A percentile compares a stretch with the other conserved stretches of the same genome.
phyloP scores from a whole-genome alignment of 345 rosid species.

The Euclidium syriacum region DNA sequence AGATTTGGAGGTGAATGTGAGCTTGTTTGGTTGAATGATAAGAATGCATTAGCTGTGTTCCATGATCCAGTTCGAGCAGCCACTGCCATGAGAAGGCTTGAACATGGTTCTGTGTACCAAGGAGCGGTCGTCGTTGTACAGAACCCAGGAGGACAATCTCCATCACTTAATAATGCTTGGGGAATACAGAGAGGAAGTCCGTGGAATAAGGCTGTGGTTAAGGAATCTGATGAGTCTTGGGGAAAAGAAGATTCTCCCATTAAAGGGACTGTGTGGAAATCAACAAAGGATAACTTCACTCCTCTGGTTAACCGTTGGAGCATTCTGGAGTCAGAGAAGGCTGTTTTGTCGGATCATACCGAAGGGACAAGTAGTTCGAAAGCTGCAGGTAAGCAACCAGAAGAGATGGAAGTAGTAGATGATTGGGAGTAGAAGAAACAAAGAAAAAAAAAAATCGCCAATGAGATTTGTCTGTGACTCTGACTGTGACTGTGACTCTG shows the following conservation, averaged over 20 bases:
- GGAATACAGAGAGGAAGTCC: constrained; percentile 53
- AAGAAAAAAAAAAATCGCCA: background rate
- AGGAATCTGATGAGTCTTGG: constrained; percentile 48
- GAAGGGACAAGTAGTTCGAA: constrained; percentile 15
- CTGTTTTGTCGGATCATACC: constrained; percentile 16
- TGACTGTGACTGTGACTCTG: no score
- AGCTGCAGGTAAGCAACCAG: constrained; percentile 27
- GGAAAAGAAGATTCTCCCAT: constrained; percentile 42
- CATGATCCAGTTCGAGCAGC: constrained; percentile 86
- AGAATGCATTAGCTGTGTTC: constrained; percentile 79
- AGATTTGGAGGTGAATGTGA: constrained; percentile 93
- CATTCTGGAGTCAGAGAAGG: constrained; percentile 41
- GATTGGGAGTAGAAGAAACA: constrained; percentile 63
- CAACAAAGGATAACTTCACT: constrained; percentile 33
- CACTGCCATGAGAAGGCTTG: constrained; percentile 88
- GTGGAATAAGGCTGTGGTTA: constrained; percentile 67
- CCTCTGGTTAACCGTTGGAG: constrained; percentile 63
- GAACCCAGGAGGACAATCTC: constrained; percentile 33
- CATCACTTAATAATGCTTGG: constrained; percentile 45
- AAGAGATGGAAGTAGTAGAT: constrained; percentile 45
- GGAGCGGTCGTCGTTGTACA: constrained; percentile 51
- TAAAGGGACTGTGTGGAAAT: constrained; percentile 37
- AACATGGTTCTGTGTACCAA: constrained; percentile 64
- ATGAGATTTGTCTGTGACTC: background rate
- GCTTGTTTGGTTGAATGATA: constrained; percentile 77